Percentiles rank a stretch among this genome's conserved stretches.
Conservation (phyloP, 805 yeast genomes). For the Sugiyamaella americana region DNA sequence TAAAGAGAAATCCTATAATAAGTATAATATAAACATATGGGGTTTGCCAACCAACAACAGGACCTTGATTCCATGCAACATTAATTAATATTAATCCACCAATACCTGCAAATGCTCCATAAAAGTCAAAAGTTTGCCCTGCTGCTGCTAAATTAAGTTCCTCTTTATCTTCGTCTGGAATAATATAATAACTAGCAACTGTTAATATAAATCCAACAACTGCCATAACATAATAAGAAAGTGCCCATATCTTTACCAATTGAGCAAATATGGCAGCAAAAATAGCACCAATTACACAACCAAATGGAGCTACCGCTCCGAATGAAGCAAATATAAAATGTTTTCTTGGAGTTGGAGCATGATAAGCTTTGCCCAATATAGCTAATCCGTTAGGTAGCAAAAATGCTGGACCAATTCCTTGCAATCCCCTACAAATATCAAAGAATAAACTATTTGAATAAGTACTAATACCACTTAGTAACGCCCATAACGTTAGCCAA, state of each 20-base stretch:
- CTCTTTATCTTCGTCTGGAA: conserved; percentile 28
- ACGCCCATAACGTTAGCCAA: conserved; percentile 52
- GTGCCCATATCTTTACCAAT: conserved; percentile 45
- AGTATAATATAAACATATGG: conserved; percentile 55
- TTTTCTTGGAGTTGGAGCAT: conserved; percentile 42
- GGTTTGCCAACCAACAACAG: conserved; percentile 59
- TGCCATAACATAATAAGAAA: conserved; percentile 48
- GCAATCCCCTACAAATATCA: conserved; percentile 47
- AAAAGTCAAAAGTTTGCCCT: conserved; percentile 38
- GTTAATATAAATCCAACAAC: conserved; percentile 36
- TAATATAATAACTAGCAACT: conserved; percentile 34
- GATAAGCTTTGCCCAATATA: conserved; percentile 38
- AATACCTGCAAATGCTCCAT: conserved; percentile 54
- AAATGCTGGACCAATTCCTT: conserved; percentile 60
- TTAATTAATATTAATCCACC: conserved; percentile 56
- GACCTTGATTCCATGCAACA: conserved; percentile 72
- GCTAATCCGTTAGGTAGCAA: conserved; percentile 58
- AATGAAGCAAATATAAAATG: conserved; percentile 50
- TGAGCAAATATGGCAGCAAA: conserved; percentile 46
- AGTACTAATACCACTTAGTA: conserved; percentile 54
- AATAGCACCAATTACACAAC: conserved; percentile 50
- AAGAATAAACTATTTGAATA: conserved; percentile 38
- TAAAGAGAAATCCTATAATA: conserved; percentile 41
- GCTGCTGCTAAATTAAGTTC: not conserved
- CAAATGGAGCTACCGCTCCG: conserved; percentile 60